Conservation (phyloP, 768 basidiomycete genomes). For the Pisolithus marmoratus region DNA sequence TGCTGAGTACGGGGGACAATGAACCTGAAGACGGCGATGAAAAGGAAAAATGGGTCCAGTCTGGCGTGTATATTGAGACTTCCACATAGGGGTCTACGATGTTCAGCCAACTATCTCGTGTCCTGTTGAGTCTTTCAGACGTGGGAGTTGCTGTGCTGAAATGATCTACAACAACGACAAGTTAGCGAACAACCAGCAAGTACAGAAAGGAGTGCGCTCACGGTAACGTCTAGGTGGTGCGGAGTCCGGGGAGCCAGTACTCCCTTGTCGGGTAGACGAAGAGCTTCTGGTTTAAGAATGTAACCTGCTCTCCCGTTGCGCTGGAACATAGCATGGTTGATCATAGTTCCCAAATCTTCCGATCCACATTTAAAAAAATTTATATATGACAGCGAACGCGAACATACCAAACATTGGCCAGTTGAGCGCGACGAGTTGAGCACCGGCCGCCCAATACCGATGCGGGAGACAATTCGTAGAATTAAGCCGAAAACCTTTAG, state of each 20-base stretch:
- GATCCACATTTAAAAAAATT: neutral
- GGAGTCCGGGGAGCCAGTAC: slow-evolving; percentile 46
- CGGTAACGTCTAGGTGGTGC: slow-evolving; percentile 61
- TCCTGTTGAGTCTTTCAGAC: slow-evolving; percentile 56
- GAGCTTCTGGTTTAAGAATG: slow-evolving; percentile 79
- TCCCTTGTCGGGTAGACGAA: slow-evolving; percentile 62
- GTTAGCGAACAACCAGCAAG: too few species aligned
- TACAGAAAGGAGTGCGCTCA: slow-evolving; percentile 22
- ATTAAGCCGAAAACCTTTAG: slow-evolving; percentile 72
- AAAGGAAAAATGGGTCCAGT: slow-evolving; percentile 46
- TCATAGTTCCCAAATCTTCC: slow-evolving; percentile 83
- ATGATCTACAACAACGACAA: slow-evolving; percentile 42
- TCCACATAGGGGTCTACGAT: slow-evolving; percentile 74
- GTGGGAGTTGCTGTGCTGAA: slow-evolving; percentile 87
- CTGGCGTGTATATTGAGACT: slow-evolving; percentile 70
- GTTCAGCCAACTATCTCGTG: slow-evolving; percentile 55
- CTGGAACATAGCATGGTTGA: slow-evolving; percentile 95
- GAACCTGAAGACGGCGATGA: slow-evolving; percentile 1
- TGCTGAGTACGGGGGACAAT: neutral
- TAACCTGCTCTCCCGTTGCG: slow-evolving; percentile 86
- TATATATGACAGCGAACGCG: neutral
- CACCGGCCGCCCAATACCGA: slow-evolving; percentile 83
- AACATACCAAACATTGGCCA: slow-evolving; percentile 92
- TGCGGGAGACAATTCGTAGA: slow-evolving; percentile 89
- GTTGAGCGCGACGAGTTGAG: slow-evolving; percentile 90